A percentile compares a stretch with the other conserved stretches of the same genome.
phyloP scores from a whole-genome alignment of 352 stramenopile species.

The Phytophthora pini region DNA sequence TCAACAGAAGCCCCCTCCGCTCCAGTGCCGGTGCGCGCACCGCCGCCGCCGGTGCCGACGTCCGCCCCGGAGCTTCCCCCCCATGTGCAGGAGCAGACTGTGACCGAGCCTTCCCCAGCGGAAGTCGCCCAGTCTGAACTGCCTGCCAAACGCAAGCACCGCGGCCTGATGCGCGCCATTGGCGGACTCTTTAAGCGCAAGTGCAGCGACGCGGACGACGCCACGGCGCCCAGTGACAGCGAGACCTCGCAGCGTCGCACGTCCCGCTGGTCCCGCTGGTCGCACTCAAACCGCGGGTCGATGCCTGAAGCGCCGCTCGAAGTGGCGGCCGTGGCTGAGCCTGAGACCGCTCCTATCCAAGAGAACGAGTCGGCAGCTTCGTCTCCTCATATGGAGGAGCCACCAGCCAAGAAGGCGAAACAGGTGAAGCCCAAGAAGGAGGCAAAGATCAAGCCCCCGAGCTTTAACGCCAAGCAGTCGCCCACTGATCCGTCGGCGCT shows the following conservation, averaged over 20 bases:
- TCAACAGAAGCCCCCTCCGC: conserved; percentile 7
- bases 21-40: conserved; percentile 6
- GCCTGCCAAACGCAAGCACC: conserved; percentile 39
- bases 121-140: neutral
- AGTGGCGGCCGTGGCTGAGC: conserved; percentile 14
- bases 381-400: conserved; percentile 18
- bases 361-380: conserved; percentile 24
- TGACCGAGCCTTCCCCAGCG: neutral
- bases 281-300: conserved; percentile 38
- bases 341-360: conserved; percentile 13
- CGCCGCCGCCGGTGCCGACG: conserved; percentile 20
- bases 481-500: conserved; percentile 38
- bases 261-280: conserved; percentile 40
- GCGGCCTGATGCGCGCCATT: conserved; percentile 55
- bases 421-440: conserved; percentile 24
- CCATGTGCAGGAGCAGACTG: conserved; percentile 3
- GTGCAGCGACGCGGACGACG: conserved; percentile 32
- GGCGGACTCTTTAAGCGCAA: conserved; percentile 57
- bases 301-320: conserved; percentile 27
- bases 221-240: conserved; percentile 25
- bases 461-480: conserved; percentile 25
- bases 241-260: conserved; percentile 45
- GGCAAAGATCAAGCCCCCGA: conserved; percentile 20
- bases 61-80: conserved; percentile 5
- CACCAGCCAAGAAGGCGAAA: conserved; percentile 31